Evolutionary conservation across 345 rosid species (phyloP), one percentile per base, ranked within the genome.

Genomic region (Theobroma cacao): DNA sequence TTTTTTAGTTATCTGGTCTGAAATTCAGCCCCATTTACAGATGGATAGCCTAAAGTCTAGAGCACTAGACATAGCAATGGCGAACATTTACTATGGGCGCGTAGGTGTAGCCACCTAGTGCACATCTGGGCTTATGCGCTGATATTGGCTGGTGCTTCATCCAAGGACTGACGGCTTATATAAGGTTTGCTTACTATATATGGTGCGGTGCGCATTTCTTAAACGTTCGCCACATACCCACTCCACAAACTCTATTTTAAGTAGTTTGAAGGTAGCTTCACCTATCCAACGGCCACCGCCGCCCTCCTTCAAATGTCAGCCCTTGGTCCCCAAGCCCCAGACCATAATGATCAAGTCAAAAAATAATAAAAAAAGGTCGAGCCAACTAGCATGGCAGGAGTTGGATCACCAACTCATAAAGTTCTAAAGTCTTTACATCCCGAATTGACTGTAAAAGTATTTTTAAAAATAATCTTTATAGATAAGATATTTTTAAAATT

Each of bases 321-420:
- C 14, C 17, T 28, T 15, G 12, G 24, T 28, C 22, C 15, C n/a
- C 18, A 41, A 24, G 20, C 30, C 33, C 53, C 17, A 59, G 28
- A 12, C 0, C 33, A 24, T 30, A 10, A 55, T 1, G 43, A n/a
- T n/a, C n/a, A 26, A 50, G 75, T 41, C 50, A 24, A 18, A 74
- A 4, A 0, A 47, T 15, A 62, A 36, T n/a, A n/a, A n/a, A n/a
- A n/a, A n/a, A n/a, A n/a, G n/a, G n/a, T n/a, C n/a, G 41, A 67
- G 47, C 28, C 60, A 50, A 71, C 40, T 28, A 30, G 59, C 56
- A 71, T 17, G 60, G 43, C 60, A 71, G 38, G 31, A 50, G 48
- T 60, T 77, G 50, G 74, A 43, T 77, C 41, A 45, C 80, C 67
- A 48, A 71, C 38, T 30, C 65, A 13, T 30, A 2, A 41, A n/a